Evolutionary conservation across 2,329 filamentous ascomycete species (phyloP).

Genomic region (Gnomoniopsis sp.): DNA sequence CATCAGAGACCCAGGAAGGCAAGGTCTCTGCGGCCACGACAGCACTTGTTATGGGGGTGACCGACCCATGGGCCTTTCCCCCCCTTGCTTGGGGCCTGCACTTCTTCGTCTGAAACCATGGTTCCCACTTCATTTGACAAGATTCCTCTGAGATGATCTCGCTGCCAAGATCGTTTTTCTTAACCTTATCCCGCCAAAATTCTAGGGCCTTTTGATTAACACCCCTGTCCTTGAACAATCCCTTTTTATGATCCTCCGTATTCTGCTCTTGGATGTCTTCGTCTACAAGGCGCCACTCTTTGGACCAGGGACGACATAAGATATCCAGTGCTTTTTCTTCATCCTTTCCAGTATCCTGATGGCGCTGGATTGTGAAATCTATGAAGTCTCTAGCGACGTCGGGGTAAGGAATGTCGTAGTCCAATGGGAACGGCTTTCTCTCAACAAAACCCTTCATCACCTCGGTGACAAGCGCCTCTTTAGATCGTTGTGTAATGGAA

Average conservation of each 20-base stretch:
- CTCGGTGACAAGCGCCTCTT: conserved; percentile 6
- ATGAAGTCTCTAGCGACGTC: conserved; percentile 34
- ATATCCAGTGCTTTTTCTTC: conserved; percentile 31
- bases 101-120: background rate
- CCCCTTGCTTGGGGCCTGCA: background rate
- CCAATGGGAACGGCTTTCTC: conserved; percentile 27
- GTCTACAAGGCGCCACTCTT: background rate
- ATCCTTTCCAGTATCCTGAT: conserved; percentile 15
- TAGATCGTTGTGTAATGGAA: background rate
- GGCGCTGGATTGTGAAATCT: conserved; percentile 26
- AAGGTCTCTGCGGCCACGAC: conserved; percentile 12
- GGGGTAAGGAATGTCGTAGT: conserved; percentile 28
- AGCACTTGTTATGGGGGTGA: background rate
- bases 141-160: background rate
- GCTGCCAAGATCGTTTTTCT: background rate
- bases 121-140: background rate
- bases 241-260: background rate
- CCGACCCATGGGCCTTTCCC: too few relatives aligned
- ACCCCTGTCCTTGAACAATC: background rate
- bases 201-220: background rate
- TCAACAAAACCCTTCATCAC: conserved; percentile 22
- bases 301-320: conserved; percentile 36
- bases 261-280: too few relatives aligned
- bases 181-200: background rate
- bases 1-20: conserved; percentile 29